Conservation (phyloP, 177 flowering plant genomes). For the Telopea speciosissima region DNA sequence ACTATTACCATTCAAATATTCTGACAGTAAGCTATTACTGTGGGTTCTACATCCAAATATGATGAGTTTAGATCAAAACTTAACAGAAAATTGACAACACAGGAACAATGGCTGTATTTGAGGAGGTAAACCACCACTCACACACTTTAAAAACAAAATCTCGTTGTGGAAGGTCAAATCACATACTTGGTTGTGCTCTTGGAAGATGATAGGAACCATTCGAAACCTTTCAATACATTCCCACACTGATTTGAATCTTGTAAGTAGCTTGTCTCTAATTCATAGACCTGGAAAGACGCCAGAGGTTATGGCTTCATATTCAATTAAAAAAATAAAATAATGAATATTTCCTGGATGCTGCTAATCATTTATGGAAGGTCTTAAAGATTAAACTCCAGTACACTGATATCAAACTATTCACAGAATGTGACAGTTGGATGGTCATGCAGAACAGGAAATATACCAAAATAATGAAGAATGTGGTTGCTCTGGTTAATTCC, state of each 20-base stretch:
- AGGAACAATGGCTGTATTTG: not conserved
- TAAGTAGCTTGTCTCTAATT: conserved; percentile 87
- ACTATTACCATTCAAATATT: no score
- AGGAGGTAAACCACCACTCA: not conserved
- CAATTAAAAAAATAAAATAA: not conserved
- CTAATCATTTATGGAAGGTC: not conserved
- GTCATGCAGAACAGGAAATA: not conserved
- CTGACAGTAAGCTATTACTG: no score
- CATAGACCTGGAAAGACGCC: conserved; percentile 54
- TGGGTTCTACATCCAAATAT: no score
- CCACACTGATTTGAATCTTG: conserved; percentile 97
- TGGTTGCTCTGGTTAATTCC: not conserved
- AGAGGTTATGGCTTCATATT: not conserved
- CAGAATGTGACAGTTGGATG: not conserved
- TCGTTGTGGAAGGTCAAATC: not conserved
- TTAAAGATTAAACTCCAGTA: no score
- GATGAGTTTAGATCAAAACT: not conserved
- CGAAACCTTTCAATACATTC: conserved; percentile 94
- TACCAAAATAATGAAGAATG: not conserved
- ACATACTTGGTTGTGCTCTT: conserved; percentile 85
- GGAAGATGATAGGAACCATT: conserved; percentile 83
- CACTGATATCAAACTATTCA: not conserved
- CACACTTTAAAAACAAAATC: not conserved
- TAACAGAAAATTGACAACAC: not conserved
- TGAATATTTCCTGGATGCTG: not conserved